Conservation (phyloP, 495 filamentous ascomycete species). For the Hypoxylon subgilvum region DNA sequence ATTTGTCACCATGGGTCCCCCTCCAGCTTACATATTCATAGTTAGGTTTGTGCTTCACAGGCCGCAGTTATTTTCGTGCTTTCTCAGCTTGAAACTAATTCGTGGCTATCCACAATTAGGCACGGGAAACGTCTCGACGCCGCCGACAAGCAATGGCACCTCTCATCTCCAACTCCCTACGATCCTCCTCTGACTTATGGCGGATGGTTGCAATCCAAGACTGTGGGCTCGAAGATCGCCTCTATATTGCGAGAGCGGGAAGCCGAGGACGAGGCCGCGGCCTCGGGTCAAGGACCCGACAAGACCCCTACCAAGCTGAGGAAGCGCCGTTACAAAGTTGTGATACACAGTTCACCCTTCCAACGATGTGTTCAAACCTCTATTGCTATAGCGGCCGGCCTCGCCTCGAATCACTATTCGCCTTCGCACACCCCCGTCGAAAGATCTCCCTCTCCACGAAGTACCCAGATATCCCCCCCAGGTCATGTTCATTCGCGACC, state of each 20-base stretch:
- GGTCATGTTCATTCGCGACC: constrained; percentile 27
- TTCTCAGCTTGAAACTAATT: constrained; percentile 13
- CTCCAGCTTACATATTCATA: constrained; percentile 70
- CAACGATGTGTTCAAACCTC: constrained; percentile 92
- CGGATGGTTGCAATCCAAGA: constrained; percentile 85
- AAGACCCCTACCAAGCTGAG: constrained; percentile 41
- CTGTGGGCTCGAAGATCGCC: constrained; percentile 79
- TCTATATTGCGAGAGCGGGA: constrained; percentile 66
- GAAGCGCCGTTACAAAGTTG: constrained; percentile 70
- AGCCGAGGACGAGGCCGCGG: constrained; percentile 45
- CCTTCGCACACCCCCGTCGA: constrained; percentile 38
- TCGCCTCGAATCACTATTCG: constrained; percentile 74
- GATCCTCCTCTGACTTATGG: constrained; percentile 95
- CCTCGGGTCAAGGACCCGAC: constrained; percentile 18
- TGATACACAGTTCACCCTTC: constrained; percentile 92
- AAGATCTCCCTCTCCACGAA: constrained; percentile 33
- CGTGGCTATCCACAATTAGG: constrained; percentile 49
- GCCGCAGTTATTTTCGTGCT: neutral
- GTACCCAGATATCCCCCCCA: constrained; percentile 41
- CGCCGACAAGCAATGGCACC: constrained; percentile 92
- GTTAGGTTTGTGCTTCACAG: constrained; percentile 66
- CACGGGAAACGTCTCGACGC: constrained; percentile 93
- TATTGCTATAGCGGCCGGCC: constrained; percentile 84
- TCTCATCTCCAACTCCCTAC: constrained; percentile 92
- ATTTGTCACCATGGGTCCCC: constrained; percentile 48